Evolutionary conservation across 2,329 filamentous ascomycete species (phyloP).

Genomic region (Monosporascus cannonballus): DNA sequence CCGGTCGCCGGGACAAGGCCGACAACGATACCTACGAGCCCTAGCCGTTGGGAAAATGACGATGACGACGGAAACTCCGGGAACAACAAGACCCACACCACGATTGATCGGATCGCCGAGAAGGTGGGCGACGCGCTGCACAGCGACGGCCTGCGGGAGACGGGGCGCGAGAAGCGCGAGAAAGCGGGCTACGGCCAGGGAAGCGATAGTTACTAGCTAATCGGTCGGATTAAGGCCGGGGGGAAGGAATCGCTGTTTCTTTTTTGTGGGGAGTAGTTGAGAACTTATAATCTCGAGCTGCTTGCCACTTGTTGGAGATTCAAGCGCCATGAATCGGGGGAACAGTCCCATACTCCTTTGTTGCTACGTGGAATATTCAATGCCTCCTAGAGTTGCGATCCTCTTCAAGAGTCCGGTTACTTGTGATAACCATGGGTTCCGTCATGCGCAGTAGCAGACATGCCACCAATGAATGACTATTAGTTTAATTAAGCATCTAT

Average conservation of each 20-base stretch:
- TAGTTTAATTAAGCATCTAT: too few species aligned
- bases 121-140: conserved; percentile 47
- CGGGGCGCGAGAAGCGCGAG: conserved; percentile 45
- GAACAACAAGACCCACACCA: conserved; percentile 32
- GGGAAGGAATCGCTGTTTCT: background rate
- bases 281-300: too few species aligned
- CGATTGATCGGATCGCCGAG: conserved; percentile 51
- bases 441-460: too few species aligned
- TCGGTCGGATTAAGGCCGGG: background rate
- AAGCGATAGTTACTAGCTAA: conserved; percentile 14
- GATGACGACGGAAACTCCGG: conserved; percentile 7
- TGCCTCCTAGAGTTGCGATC: too few species aligned
- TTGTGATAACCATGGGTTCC: too few species aligned
- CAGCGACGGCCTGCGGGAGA: conserved; percentile 39
- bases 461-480: too few species aligned
- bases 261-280: too few species aligned
- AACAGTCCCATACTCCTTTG: too few species aligned
- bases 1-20: conserved; percentile 1
- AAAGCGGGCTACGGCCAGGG: conserved; percentile 18
- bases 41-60: conserved; percentile 8
- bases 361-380: too few species aligned
- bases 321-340: too few species aligned
- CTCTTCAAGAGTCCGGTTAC: too few species aligned
- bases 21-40: conserved; percentile 5
- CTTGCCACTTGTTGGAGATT: too few species aligned